Conservation (phyloP, 2,329 filamentous ascomycete species). For the Cercospora sesami region DNA sequence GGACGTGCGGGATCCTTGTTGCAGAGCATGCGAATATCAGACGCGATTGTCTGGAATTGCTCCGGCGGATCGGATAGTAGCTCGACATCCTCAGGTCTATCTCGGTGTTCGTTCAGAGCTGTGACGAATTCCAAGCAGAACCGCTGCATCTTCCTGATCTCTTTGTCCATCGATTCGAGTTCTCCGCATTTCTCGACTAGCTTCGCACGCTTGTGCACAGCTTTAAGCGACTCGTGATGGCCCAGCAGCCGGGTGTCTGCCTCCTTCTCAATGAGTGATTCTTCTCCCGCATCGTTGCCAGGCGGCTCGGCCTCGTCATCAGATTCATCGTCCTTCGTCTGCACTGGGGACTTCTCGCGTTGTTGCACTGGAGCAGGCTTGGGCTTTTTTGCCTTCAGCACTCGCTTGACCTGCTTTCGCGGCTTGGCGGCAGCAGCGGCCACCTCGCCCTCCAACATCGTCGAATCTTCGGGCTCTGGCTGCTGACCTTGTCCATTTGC, state of each 20-base stretch:
- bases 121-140: neutral
- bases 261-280: neutral
- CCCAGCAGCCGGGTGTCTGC: neutral
- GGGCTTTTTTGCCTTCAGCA: neutral
- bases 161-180: neutral
- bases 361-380: neutral
- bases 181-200: neutral
- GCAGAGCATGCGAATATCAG: constrained; percentile 18
- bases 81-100: neutral
- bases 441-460: neutral
- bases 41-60: constrained; percentile 14
- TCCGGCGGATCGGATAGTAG: constrained; percentile 13
- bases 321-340: neutral
- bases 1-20: constrained; percentile 15
- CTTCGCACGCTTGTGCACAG: neutral
- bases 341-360: neutral
- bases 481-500: neutral
- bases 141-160: neutral
- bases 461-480: neutral
- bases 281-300: neutral
- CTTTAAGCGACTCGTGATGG: neutral
- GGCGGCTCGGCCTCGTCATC: neutral
- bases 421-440: neutral
- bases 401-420: neutral
- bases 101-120: neutral